phyloP scores from a whole-genome alignment of 148 eudicot species.

The Vaccinium vitisidaea region DNA sequence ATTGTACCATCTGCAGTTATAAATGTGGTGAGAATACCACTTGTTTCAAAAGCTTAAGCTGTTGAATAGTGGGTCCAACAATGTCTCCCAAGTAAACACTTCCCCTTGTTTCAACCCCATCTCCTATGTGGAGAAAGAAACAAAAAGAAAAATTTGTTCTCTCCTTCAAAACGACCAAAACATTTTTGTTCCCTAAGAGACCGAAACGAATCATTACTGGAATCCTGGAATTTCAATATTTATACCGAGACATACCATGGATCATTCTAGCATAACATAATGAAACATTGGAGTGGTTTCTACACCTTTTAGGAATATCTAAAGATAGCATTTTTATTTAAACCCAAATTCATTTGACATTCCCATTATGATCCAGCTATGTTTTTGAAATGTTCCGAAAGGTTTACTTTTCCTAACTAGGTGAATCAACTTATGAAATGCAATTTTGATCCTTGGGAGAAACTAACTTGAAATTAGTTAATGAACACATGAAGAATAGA shows the following conservation, averaged over 20 bases:
- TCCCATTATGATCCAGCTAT: background rate
- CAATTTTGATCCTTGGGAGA: background rate
- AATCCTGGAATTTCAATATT: background rate
- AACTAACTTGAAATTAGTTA: background rate
- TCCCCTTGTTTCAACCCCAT: background rate
- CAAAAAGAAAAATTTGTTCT: background rate
- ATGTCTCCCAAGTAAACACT: background rate
- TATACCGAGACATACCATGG: background rate
- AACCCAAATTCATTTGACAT: background rate
- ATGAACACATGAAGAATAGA: background rate
- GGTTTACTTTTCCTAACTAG: background rate
- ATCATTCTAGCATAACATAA: background rate
- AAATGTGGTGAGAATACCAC: slow-evolving; percentile 9
- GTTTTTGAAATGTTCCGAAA: background rate
- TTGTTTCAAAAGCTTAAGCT: background rate
- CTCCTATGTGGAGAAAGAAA: background rate
- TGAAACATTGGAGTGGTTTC: background rate
- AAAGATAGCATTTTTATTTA: background rate
- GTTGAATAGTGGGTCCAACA: background rate
- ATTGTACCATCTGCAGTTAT: slow-evolving; percentile 56
- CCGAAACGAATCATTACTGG: background rate
- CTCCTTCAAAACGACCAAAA: background rate
- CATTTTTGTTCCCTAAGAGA: background rate
- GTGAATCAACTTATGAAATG: background rate
- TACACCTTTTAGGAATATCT: background rate